These are phyloP conservation scores for Nakazawaea siamensis DNA, from an alignment of 805 yeast genomes.

Conservation along the genomic window DNA sequence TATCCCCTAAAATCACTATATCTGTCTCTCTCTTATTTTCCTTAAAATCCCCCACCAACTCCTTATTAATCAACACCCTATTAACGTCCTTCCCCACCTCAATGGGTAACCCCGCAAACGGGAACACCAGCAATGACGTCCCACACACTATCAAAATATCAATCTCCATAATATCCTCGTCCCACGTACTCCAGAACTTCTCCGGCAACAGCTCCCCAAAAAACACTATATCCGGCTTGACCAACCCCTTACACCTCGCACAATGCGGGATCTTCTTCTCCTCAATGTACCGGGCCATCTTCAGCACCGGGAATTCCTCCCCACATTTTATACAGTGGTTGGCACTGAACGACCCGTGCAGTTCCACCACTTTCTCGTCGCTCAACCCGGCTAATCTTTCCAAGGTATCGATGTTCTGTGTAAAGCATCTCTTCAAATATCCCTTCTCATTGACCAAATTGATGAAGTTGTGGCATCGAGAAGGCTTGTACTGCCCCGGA, in stretches of 20 bases:
- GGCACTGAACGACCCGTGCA: slow-evolving; percentile 88
- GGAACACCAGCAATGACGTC: slow-evolving; percentile 81
- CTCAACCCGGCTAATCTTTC: slow-evolving; percentile 79
- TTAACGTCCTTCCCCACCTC: slow-evolving; percentile 41
- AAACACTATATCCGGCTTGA: slow-evolving; percentile 91
- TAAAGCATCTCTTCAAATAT: slow-evolving; percentile 61
- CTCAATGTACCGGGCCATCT: slow-evolving; percentile 32
- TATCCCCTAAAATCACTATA: slow-evolving; percentile 47
- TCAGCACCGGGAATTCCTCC: slow-evolving; percentile 39
- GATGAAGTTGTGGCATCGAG: slow-evolving; percentile 72
- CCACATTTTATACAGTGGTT: slow-evolving; percentile 80
- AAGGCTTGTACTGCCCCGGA: slow-evolving; percentile 84
- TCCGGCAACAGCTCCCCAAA: slow-evolving; percentile 85
- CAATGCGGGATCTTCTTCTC: slow-evolving; percentile 46
- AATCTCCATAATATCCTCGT: slow-evolving; percentile 38
- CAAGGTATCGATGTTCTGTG: slow-evolving; percentile 90
- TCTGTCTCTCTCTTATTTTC: slow-evolving; percentile 50
- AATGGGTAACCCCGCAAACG: slow-evolving; percentile 78
- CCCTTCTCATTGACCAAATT: slow-evolving; percentile 57
- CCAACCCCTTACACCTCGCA: slow-evolving; percentile 57
- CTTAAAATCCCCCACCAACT: slow-evolving; percentile 66
- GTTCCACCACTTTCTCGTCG: slow-evolving; percentile 65
- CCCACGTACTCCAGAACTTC: slow-evolving; percentile 64
- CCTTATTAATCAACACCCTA: slow-evolving; percentile 69
- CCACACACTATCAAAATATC: slow-evolving; percentile 87